These are phyloP conservation scores for Debaryomyces castellii DNA, from an alignment of 805 yeast genomes.

Conservation along the genomic window DNA sequence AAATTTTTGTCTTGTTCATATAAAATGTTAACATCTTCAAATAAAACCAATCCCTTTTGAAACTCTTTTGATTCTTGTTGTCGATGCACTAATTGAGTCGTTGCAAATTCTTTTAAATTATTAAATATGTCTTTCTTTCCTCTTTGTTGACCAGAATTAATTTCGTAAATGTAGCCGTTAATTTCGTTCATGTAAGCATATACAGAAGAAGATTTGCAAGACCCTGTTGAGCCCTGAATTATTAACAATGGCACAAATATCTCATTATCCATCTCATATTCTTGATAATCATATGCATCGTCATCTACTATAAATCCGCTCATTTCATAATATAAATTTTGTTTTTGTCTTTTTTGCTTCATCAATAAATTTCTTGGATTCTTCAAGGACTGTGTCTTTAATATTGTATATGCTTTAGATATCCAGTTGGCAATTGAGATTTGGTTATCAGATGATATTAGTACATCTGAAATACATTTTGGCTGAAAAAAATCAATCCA, in stretches of 20 bases:
- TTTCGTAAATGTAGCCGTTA: constrained; percentile 75
- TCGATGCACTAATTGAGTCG: constrained; percentile 73
- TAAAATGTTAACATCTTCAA: constrained; percentile 84
- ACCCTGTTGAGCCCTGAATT: constrained; percentile 67
- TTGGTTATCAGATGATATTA: constrained; percentile 27
- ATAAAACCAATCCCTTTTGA: constrained; percentile 66
- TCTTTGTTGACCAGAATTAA: constrained; percentile 73
- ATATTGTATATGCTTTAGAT: constrained; percentile 32
- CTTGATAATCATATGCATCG: constrained; percentile 5
- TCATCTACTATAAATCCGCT: constrained; percentile 41
- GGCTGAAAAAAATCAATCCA: constrained; percentile 52
- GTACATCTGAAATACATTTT: constrained; percentile 25
- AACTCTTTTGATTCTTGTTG: constrained; percentile 23
- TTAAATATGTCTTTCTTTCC: constrained; percentile 68
- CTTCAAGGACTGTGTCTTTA: constrained; percentile 28
- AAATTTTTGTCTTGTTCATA: constrained; percentile 78
- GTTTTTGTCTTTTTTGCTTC: constrained; percentile 21
- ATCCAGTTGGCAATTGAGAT: constrained; percentile 39
- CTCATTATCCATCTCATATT: constrained; percentile 31
- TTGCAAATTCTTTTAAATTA: constrained; percentile 72
- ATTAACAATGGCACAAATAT: constrained; percentile 62
- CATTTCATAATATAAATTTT: constrained; percentile 12
- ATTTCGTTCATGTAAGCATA: constrained; percentile 63
- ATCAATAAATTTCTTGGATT: constrained; percentile 31
- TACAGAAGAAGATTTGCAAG: constrained; percentile 76